Percentiles rank a stretch among this genome's conserved stretches.
These are phyloP conservation scores for Colletotrichum gloeosporioides DNA, from an alignment of 2,329 filamentous ascomycete species.

Conservation along the genomic window DNA sequence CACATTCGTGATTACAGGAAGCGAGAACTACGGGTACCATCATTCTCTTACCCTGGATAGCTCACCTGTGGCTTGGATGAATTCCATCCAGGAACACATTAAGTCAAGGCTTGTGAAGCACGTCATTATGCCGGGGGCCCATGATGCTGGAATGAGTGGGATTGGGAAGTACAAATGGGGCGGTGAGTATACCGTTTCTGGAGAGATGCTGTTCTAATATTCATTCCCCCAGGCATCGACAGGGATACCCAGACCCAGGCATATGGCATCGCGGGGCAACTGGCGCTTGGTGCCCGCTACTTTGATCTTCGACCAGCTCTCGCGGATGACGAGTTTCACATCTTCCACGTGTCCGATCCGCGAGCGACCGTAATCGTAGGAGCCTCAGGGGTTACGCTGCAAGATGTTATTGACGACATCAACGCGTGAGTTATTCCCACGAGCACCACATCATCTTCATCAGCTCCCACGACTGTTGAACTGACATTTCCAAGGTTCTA, in stretches of 20 bases:
- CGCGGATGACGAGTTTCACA: slow-evolving; percentile 20
- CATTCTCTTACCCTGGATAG: slow-evolving; percentile 31
- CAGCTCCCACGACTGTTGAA: rapidly evolving
- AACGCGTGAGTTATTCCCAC: not conserved
- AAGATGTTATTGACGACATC: not conserved
- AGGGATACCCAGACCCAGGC: slow-evolving; percentile 51
- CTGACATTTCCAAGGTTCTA: not conserved
- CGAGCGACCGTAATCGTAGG: rapidly evolving
- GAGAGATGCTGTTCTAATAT: not conserved
- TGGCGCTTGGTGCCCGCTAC: slow-evolving; percentile 49
- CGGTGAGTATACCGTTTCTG: not conserved
- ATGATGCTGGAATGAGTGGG: slow-evolving; percentile 54
- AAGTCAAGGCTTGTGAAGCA: slow-evolving; percentile 45
- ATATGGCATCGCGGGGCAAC: slow-evolving; percentile 48
- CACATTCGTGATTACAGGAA: slow-evolving; percentile 39
- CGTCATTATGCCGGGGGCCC: slow-evolving; percentile 52
- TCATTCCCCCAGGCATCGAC: slow-evolving; percentile 38
- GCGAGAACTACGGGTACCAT: slow-evolving; percentile 34
- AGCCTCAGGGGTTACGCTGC: not conserved
- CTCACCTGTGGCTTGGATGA: slow-evolving; percentile 35
- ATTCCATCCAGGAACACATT: slow-evolving; percentile 34
- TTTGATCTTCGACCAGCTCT: slow-evolving; percentile 52
- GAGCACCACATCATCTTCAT: rapidly evolving
- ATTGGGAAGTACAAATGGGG: slow-evolving; percentile 26
- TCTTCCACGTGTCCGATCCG: not conserved